These are phyloP conservation scores for Takakia lepidozioides DNA, from an alignment of 225 moss, liverwort and hornwort species.

Conservation along the genomic window DNA sequence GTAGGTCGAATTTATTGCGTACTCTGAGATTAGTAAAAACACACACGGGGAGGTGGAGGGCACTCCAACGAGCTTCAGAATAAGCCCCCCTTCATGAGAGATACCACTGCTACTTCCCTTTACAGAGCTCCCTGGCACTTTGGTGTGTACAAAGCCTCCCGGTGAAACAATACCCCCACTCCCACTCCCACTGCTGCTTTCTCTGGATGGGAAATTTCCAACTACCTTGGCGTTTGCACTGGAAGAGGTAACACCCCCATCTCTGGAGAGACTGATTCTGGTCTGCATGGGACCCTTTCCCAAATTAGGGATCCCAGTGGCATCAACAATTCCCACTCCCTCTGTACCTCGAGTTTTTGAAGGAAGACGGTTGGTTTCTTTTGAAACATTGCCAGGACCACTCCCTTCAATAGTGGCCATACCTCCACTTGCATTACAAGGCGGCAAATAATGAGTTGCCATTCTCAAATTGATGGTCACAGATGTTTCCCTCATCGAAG, in stretches of 20 bases:
- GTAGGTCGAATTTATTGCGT: conserved; percentile 58
- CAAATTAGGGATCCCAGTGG: conserved; percentile 6
- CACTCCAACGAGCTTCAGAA: conserved; percentile 22
- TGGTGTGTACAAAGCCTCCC: background rate
- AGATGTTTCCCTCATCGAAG: conserved; percentile 86
- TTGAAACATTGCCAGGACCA: conserved; percentile 10
- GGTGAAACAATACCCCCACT: conserved; percentile 6
- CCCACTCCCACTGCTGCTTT: conserved; percentile 9
- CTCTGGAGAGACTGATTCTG: background rate
- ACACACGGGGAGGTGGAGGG: conserved; percentile 51
- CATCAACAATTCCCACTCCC: conserved; percentile 1
- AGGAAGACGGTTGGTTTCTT: background rate
- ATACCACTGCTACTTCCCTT: background rate
- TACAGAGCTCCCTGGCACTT: background rate
- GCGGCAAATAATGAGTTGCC: conserved; percentile 20
- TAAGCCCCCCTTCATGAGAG: conserved; percentile 1
- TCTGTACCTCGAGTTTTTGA: background rate
- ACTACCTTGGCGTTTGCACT: too few relatives aligned
- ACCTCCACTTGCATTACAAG: conserved; percentile 12
- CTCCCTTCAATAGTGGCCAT: conserved; percentile 20
- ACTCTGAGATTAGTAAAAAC: conserved; percentile 79
- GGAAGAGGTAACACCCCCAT: background rate
- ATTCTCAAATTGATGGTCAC: conserved; percentile 66
- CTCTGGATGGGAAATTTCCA: conserved; percentile 6
- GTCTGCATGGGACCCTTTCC: conserved; percentile 13